Conservation (phyloP, 1,284 basidiomycete species). For the Pseudozyma sp. region DNA sequence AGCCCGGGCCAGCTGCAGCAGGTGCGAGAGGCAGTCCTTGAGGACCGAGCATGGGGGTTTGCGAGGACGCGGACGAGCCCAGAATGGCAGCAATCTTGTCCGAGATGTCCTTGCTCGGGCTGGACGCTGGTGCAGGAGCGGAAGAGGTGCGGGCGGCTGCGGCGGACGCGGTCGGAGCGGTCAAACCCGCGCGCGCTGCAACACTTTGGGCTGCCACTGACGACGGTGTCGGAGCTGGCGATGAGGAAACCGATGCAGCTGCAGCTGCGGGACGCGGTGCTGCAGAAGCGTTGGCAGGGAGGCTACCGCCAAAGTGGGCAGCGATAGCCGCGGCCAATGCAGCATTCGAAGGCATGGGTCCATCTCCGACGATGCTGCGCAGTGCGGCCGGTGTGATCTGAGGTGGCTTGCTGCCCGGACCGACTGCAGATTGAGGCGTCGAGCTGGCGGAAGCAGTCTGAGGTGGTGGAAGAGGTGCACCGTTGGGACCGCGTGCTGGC, state of each 20-base stretch:
- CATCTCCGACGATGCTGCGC: constrained; percentile 47
- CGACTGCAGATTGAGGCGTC: constrained; percentile 1
- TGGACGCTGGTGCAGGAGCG: neutral
- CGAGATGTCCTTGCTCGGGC: constrained; percentile 38
- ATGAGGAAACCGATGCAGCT: neutral
- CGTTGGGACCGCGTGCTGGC: constrained; percentile 46
- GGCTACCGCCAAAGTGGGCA: constrained; percentile 46
- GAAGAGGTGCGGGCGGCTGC: constrained; percentile 12
- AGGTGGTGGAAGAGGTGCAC: constrained; percentile 38
- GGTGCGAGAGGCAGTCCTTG: constrained; percentile 46
- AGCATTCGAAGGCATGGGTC: constrained; percentile 51
- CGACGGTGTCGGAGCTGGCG: constrained; percentile 5
- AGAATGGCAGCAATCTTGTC: constrained; percentile 49
- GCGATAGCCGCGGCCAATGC: constrained; percentile 45
- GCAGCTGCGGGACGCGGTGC: constrained; percentile 13
- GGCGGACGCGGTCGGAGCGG: neutral
- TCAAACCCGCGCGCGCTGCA: neutral
- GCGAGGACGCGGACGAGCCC: constrained; percentile 32
- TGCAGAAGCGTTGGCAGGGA: constrained; percentile 19
- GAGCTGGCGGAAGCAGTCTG: constrained; percentile 5
- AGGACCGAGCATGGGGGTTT: constrained; percentile 45
- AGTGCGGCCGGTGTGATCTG: constrained; percentile 27
- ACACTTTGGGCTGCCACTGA: constrained; percentile 4
- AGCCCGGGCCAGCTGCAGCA: constrained; percentile 16
- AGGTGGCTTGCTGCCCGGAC: constrained; percentile 13